phyloP scores from a whole-genome alignment of 2,329 filamentous ascomycete species.

The Venturia carpophila region DNA sequence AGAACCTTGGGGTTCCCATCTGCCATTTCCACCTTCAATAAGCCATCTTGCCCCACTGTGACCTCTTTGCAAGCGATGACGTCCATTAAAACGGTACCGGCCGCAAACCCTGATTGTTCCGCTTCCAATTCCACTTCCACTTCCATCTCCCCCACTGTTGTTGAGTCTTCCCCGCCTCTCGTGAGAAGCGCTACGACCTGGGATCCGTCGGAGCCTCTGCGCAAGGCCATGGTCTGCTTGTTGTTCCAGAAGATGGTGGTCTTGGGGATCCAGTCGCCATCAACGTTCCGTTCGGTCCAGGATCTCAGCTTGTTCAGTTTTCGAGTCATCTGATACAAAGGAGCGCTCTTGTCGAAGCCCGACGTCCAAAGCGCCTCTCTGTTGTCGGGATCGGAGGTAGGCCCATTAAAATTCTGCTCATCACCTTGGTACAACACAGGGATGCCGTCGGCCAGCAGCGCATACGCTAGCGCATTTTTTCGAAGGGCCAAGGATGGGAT shows the following conservation, averaged over 20 bases:
- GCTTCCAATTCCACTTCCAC: not conserved
- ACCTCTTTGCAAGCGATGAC: constrained; percentile 27
- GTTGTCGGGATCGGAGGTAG: constrained; percentile 29
- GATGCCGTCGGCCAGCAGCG: constrained; percentile 36
- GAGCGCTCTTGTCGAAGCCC: constrained; percentile 33
- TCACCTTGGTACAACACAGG: constrained; percentile 38
- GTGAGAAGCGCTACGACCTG: constrained; percentile 39
- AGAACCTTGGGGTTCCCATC: constrained; percentile 29
- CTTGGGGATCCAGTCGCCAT: constrained; percentile 36
- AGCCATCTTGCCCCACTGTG: constrained; percentile 24
- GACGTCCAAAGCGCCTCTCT: constrained; percentile 35
- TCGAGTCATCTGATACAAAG: constrained; percentile 33
- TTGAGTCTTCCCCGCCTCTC: constrained; percentile 24
- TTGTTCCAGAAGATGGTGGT: constrained; percentile 39
- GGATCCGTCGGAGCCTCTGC: constrained; percentile 36
- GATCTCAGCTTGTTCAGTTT: constrained; percentile 38
- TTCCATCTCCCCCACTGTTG: constrained; percentile 26
- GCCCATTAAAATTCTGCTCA: constrained; percentile 35
- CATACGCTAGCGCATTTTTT: constrained; percentile 34
- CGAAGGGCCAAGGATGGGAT: constrained; percentile 32
- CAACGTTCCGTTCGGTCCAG: constrained; percentile 33
- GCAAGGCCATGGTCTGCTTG: constrained; percentile 37
- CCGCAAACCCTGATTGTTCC: constrained; percentile 22
- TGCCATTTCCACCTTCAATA: constrained; percentile 27
- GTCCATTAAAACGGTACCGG: constrained; percentile 25